Base-by-base conservation (phyloP, 345 rosid species). In the Litchi chinensis region DNA sequence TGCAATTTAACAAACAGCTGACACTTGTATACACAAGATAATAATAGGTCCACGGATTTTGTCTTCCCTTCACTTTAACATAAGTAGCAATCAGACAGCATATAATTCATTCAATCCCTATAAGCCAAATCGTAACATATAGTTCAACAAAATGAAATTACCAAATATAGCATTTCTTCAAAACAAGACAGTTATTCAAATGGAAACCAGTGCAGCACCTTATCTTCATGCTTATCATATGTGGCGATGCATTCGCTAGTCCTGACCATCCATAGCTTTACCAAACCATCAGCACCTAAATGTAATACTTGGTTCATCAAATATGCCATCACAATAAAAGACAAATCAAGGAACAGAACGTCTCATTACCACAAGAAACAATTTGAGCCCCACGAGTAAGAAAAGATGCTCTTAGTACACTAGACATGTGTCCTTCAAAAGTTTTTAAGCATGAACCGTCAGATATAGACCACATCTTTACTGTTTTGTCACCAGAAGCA, bases 361-460 rank as follows among this genome's bases (percentile, higher is more conserved):
- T 26, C 69, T 77, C 80, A 77, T 87, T 91, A 95, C 98, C 98
- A 80, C 93, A 92, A 54, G 98, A 95, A 86, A 95, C 91, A 83
- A 95, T 87, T 74, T 95, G 99, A 43, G 89, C 84, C 78, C 99
- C 99, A 72, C 94, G 95, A 70, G 97, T 90, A 63, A 94, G 86
- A 85, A 93, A 95, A 40, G 97, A 90, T 78, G 93, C 99, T 82
- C 89, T 89, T 74, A 95, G 87, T 59, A 95, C 99, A 87, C 93
- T 91, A 81, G 97, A 88, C 79, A 93, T 89, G 81, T 95, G 98
- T 39, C 99, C 99, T 92, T 95, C 99, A 62, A 95, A 93, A 77
- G 99, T 95, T 87, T 88, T 95, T 77, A 93, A 87, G 90, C 99
- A 95, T 57, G 97, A 93, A 68, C 99, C 99, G 75, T 93, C 96